Percentiles rank a stretch among this genome's conserved stretches.
Conservation (phyloP, 2,329 filamentous ascomycete species). For the Apiospora koreana region DNA sequence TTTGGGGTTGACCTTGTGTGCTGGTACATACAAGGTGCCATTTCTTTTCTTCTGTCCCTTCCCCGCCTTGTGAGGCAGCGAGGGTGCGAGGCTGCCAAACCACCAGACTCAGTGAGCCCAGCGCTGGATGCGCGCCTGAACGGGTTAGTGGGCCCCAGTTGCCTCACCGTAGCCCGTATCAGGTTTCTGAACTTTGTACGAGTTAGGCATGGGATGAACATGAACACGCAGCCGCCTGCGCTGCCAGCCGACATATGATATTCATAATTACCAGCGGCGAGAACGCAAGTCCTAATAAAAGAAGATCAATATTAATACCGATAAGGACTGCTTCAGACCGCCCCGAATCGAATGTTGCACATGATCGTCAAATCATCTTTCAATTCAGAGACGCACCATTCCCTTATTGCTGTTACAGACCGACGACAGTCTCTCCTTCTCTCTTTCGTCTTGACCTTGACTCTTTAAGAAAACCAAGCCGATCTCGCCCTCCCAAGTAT, state of each 20-base stretch:
- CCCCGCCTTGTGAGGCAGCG: constrained; percentile 10
- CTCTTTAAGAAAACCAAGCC: too few species aligned
- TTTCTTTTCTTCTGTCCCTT: not conserved
- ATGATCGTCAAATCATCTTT: not conserved
- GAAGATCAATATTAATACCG: not conserved
- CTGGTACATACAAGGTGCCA: too few species aligned
- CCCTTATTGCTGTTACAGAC: not conserved
- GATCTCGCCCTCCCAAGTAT: not conserved
- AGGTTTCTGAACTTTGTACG: constrained; percentile 7
- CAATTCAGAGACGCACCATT: not conserved
- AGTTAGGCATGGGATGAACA: constrained; percentile 8
- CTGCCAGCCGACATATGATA: not conserved
- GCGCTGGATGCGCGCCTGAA: not conserved
- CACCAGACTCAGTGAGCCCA: not conserved
- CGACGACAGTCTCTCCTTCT: not conserved
- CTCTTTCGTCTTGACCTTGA: not conserved
- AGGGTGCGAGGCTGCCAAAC: not conserved
- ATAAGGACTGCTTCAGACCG: not conserved
- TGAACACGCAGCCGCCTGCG: not conserved
- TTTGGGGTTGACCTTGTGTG: constrained; percentile 2
- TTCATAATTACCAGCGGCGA: not conserved
- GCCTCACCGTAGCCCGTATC: constrained; percentile 13
- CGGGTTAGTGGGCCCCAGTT: constrained; percentile 1
- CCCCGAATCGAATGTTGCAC: not conserved
- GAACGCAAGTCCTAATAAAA: not conserved